Evolutionary conservation across 495 filamentous ascomycete genomes (phyloP), one percentile per base, ranked within the genome.

Genomic region (Letharia lupina): DNA sequence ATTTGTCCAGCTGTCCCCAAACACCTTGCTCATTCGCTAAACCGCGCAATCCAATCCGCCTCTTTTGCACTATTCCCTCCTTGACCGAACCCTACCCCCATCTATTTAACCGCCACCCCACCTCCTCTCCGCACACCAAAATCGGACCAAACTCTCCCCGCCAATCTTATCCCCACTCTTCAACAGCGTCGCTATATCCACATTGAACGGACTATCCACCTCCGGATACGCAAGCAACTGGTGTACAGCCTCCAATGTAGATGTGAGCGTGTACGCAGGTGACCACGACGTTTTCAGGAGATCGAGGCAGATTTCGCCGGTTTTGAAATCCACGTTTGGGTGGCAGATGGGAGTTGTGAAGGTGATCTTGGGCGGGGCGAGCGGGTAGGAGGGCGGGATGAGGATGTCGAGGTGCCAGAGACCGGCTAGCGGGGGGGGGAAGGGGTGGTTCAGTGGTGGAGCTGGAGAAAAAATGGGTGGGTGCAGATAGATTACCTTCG

Each of bases 241-340:
- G 61, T 91, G 85, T 45, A 98, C 83, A 31, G 86, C 85, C 69
- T 89, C 87, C 70, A 97, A 76, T 62, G 89, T 91, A 67, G 84
- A 81, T 33, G 87, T 84, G 33, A 97, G 80, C 40, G 88, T 93
- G 72, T 94, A 95, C 41, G 88, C 84, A 41, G 92, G 89, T 67
- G 87, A 87, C 94, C 94, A 98, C 10, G 67, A 61, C 4, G 52
- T 65, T 31, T 80, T 84, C 56, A 98, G 77, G 64, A 98, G 80
- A 67, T 96, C 93, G 16, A 98, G 83, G 71, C 94, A 98, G 74
- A 98, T 94, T 74, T 96, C 90, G 70, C 94, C 94, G 7, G 87
- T 91, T 69, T 80, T 79, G 72, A 91, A 87, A 65, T 82, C 81
- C 35, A 97, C 83, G 77, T 96, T 96, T 13, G 93, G 87, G 76